Percentiles rank a stretch among this genome's conserved stretches.
phyloP scores from a whole-genome alignment of 1,284 basidiomycete genomes.

The Sporisorium reilianum region DNA sequence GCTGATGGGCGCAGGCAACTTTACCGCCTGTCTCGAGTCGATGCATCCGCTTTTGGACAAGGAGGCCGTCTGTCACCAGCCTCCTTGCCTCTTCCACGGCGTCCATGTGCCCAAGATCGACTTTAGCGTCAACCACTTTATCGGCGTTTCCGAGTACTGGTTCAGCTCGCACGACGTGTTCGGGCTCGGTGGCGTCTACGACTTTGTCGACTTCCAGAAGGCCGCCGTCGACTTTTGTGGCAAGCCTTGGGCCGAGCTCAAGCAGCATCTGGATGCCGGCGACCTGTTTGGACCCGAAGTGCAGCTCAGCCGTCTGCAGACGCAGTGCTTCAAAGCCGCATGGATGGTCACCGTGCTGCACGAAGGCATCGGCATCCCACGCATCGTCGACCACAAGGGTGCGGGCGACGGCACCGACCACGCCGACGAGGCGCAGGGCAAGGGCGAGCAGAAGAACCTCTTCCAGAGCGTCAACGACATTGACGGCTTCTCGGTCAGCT shows the following conservation, averaged over 20 bases:
- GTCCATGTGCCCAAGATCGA: conserved; percentile 83
- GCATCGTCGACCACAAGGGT: conserved; percentile 79
- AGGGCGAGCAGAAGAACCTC: conserved; percentile 69
- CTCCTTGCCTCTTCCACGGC: conserved; percentile 96
- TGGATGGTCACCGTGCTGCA: conserved; percentile 98
- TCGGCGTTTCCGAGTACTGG: conserved; percentile 99
- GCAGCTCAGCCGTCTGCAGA: conserved; percentile 85
- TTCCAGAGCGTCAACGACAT: conserved; percentile 95
- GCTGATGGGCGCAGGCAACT: conserved; percentile 83
- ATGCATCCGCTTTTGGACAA: conserved; percentile 88
- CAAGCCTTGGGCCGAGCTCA: conserved; percentile 81
- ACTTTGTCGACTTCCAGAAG: conserved; percentile 94
- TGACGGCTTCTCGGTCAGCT: conserved; percentile 90
- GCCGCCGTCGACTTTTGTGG: conserved; percentile 88
- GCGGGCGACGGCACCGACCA: conserved; percentile 60
- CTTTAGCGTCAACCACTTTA: conserved; percentile 90
- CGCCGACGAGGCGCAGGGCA: conserved; percentile 58
- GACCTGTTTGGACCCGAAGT: conserved; percentile 74
- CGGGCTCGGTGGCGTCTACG: conserved; percentile 91
- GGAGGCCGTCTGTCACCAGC: conserved; percentile 81
- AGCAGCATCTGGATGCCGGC: conserved; percentile 74
- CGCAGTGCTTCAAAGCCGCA: conserved; percentile 99
- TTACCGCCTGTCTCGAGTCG: conserved; percentile 81
- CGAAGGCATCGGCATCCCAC: conserved; percentile 93
- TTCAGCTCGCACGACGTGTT: conserved; percentile 98